Conservation (phyloP, 768 basidiomycete species). For the Crucibulum laeve region DNA sequence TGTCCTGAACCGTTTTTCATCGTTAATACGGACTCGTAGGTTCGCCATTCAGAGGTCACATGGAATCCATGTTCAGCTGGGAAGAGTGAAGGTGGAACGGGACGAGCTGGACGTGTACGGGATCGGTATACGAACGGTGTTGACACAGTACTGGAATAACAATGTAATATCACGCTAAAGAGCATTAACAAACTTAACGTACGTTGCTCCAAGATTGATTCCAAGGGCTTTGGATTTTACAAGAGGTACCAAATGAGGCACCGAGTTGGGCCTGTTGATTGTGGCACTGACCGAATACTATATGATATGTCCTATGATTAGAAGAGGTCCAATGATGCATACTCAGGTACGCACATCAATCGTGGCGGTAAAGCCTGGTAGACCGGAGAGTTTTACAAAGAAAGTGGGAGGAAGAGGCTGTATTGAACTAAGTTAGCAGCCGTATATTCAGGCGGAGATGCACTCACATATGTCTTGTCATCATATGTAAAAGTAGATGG, state of each 20-base stretch:
- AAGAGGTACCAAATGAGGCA: slow-evolving; percentile 30
- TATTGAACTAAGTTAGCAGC: slow-evolving; percentile 6
- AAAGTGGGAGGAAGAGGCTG: slow-evolving; percentile 72
- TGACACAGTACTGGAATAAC: slow-evolving; percentile 39
- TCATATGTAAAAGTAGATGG: slow-evolving; percentile 57
- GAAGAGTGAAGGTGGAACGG: slow-evolving; percentile 44
- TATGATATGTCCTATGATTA: not conserved
- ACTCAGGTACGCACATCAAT: slow-evolving; percentile 48
- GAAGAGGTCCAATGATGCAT: not conserved
- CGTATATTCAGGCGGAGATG: slow-evolving; percentile 1
- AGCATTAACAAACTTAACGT: slow-evolving; percentile 16
- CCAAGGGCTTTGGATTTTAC: slow-evolving; percentile 53
- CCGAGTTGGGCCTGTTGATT: slow-evolving; percentile 41
- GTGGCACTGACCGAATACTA: slow-evolving; percentile 56
- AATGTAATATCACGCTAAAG: slow-evolving; percentile 4
- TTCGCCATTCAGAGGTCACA: slow-evolving; percentile 43
- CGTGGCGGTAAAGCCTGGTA: slow-evolving; percentile 68
- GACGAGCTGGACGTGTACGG: slow-evolving; percentile 53
- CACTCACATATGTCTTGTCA: slow-evolving; percentile 54
- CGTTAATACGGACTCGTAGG: slow-evolving; percentile 34
- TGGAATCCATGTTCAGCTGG: slow-evolving; percentile 35
- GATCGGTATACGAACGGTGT: slow-evolving; percentile 65
- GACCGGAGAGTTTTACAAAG: slow-evolving; percentile 59
- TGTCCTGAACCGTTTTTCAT: slow-evolving; percentile 33
- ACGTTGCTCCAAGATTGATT: slow-evolving; percentile 51